Evolutionary conservation across 768 basidiomycete species (phyloP), one percentile per base, ranked within the genome.

Genomic region (Mycena filopes): DNA sequence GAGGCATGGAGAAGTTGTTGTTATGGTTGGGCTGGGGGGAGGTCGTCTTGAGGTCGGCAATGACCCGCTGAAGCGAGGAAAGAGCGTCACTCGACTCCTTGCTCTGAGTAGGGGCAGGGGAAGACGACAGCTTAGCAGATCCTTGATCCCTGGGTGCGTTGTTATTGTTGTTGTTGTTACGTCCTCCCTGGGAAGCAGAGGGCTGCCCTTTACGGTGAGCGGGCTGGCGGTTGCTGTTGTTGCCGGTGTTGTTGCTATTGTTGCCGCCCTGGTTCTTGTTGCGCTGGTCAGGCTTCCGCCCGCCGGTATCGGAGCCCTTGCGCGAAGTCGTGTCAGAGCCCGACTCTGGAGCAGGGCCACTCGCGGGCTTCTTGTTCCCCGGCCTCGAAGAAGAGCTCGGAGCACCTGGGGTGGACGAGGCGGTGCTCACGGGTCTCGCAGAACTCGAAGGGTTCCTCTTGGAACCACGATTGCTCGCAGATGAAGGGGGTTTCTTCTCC

Each of bases 41-140:
- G 3, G 94, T 86, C 20, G 91, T 90, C 84, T 95, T 97, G 68
- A 98, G 83, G 77, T 98, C 96, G 60, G 93, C 93, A 70, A 98
- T 98, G 76, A 98, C 91, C 61, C 94, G 89, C 74, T 98, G 95
- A 56, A 98, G 87, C 29, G 93, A 94, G 65, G 91, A 92, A 63
- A 95, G 82, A 20, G 92, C 93, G 75, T 91, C 91, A 74, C 91
- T 93, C 23, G 87, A 86, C 69, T 93, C 91, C 38, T 82, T 83
- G 67, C 78, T 80, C 67, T 86, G 81, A 47, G 76, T 75, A 64
- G 86, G 84, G 41, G 82, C 83, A 40, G 88, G 85, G 41, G 84
- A 74, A 53, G 73, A 76, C 65, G 71, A 68, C 42, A 84, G 84
- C 75, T 82, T 87, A 62, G 77, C 77, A 63, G 75, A 69, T 61